phyloP scores from a whole-genome alignment of 2,329 filamentous ascomycete species.

The Septoria linicola region DNA sequence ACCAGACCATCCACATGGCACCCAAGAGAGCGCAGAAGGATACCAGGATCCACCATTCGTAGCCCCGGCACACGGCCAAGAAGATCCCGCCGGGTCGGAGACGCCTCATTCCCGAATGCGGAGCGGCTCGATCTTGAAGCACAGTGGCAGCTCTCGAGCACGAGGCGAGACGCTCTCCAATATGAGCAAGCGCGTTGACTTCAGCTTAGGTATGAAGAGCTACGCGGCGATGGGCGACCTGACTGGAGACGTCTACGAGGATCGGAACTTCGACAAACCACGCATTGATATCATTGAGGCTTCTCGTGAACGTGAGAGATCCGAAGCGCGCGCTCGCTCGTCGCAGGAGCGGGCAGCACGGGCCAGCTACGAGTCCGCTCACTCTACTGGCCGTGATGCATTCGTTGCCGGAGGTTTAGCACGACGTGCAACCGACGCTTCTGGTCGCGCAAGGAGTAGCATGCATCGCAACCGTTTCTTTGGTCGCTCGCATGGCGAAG shows the following conservation, averaged over 20 bases:
- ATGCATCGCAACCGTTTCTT: slow-evolving; percentile 63
- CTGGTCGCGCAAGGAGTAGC: slow-evolving; percentile 34
- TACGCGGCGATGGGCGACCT: slow-evolving; percentile 58
- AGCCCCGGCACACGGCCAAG: slow-evolving; percentile 31
- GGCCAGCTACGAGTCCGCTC: slow-evolving; percentile 32
- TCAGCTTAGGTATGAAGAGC: slow-evolving; percentile 64
- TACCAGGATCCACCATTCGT: slow-evolving; percentile 47
- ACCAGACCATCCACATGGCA: slow-evolving; percentile 47
- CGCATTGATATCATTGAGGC: slow-evolving; percentile 41
- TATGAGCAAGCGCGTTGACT: slow-evolving; percentile 65
- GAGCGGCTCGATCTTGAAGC: slow-evolving; percentile 52
- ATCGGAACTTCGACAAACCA: slow-evolving; percentile 48
- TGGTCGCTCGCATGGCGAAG: slow-evolving; percentile 42
- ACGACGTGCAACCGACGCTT: slow-evolving; percentile 33
- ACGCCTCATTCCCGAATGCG: slow-evolving; percentile 36
- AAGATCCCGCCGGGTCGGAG: slow-evolving; percentile 22
- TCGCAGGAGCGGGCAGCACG: slow-evolving; percentile 21
- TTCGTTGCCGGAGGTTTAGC: slow-evolving; percentile 30
- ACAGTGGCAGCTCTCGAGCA: slow-evolving; percentile 39
- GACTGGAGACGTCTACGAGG: slow-evolving; percentile 65
- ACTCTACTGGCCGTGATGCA: slow-evolving; percentile 30
- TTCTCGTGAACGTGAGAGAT: slow-evolving; percentile 29
- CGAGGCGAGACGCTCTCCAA: slow-evolving; percentile 58
- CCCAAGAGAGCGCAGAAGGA: slow-evolving; percentile 30
- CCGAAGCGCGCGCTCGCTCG: slow-evolving; percentile 22